Evolutionary conservation across 345 rosid species (phyloP).

Genomic region (Clausena lansium): DNA sequence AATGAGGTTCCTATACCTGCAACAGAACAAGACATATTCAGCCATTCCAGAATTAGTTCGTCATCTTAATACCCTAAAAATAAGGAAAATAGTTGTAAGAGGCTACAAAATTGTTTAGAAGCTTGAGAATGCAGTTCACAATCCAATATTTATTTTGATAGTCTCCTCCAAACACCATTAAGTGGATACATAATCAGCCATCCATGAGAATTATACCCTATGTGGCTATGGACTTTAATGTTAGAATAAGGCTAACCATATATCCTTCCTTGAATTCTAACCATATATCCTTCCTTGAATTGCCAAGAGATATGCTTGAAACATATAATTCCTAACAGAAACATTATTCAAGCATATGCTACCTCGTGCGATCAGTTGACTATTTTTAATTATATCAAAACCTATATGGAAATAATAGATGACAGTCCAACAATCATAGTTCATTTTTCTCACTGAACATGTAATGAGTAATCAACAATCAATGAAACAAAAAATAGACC

Average conservation of each 20-base stretch:
- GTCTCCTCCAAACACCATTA: background rate
- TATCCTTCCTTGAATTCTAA: background rate
- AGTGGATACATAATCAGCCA: background rate
- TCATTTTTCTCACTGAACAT: background rate
- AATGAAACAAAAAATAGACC: background rate
- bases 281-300: background rate
- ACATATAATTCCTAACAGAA: background rate
- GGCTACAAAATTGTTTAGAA: background rate
- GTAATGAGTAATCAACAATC: background rate
- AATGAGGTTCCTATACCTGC: slow-evolving; percentile 88
- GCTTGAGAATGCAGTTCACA: background rate
- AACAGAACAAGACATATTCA: slow-evolving; percentile 17
- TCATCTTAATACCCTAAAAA: background rate
- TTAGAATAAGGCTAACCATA: background rate
- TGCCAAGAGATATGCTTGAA: background rate
- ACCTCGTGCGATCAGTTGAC: background rate
- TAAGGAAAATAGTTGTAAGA: background rate
- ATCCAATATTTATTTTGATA: background rate
- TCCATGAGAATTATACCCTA: background rate
- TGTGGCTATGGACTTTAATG: background rate
- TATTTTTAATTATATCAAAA: background rate
- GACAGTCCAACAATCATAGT: background rate
- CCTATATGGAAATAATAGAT: background rate
- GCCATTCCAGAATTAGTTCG: background rate
- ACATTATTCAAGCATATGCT: background rate